Conservation (phyloP, 352 stramenopile species). For the Phytophthora sansomeana region DNA sequence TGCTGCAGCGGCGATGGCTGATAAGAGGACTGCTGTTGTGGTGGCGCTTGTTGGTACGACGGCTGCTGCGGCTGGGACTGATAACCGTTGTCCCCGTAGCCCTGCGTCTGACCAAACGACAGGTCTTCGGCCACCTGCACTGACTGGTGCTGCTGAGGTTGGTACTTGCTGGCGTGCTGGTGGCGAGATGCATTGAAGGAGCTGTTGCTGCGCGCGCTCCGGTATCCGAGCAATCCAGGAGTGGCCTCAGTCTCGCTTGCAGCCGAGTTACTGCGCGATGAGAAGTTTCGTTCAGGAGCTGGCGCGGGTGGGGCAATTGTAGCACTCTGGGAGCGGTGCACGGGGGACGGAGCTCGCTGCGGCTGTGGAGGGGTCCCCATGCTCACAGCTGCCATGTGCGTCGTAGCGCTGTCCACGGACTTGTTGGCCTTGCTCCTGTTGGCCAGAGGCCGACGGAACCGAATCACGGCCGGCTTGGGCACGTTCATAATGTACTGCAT, state of each 20-base stretch:
- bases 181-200: slow-evolving; percentile 29
- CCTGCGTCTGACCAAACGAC: slow-evolving; percentile 31
- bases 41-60: slow-evolving; percentile 16
- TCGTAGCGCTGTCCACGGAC: slow-evolving; percentile 14
- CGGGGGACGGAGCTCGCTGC: slow-evolving; percentile 24
- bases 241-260: slow-evolving; percentile 30
- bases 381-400: slow-evolving; percentile 36
- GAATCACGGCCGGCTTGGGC: slow-evolving; percentile 79
- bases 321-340: slow-evolving; percentile 7
- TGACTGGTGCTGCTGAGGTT: slow-evolving; percentile 27
- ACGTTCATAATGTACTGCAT: slow-evolving; percentile 91
- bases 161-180: slow-evolving; percentile 34
- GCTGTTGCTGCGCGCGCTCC: slow-evolving; percentile 36
- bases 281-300: slow-evolving; percentile 20
- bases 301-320: slow-evolving; percentile 13
- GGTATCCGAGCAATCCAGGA: slow-evolving; percentile 38
- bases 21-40: slow-evolving; percentile 20
- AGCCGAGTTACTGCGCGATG: slow-evolving; percentile 28
- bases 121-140: slow-evolving; percentile 39
- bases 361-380: slow-evolving; percentile 9
- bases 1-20: slow-evolving; percentile 26
- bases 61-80: slow-evolving; percentile 26
- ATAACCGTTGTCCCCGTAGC: slow-evolving; percentile 31
- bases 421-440: slow-evolving; percentile 37
- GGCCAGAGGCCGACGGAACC: slow-evolving; percentile 57